A percentile compares a stretch with the other conserved stretches of the same genome.
These are phyloP conservation scores for Ustilago vetiveriae DNA, from an alignment of 1,284 basidiomycete genomes.

Conservation along the genomic window DNA sequence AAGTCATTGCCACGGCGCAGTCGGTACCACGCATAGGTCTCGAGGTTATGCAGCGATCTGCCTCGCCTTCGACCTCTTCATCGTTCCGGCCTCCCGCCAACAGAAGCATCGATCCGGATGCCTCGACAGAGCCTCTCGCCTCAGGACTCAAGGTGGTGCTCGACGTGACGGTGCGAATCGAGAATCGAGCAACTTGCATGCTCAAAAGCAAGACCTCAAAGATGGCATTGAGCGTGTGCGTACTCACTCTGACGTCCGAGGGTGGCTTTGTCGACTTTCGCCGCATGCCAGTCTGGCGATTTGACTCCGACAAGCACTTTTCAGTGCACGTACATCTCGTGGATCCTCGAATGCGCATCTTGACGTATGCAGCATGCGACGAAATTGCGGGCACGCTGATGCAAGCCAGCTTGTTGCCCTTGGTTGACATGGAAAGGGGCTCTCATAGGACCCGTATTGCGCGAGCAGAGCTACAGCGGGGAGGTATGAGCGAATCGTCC, in stretches of 20 bases:
- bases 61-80: slow-evolving; percentile 1
- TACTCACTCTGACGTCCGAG: slow-evolving; percentile 34
- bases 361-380: slow-evolving; percentile 45
- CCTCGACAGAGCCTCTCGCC: background rate
- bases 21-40: slow-evolving; percentile 44
- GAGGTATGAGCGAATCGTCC: slow-evolving; percentile 4
- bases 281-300: slow-evolving; percentile 45
- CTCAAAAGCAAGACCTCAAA: slow-evolving; percentile 41
- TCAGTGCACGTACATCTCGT: slow-evolving; percentile 50
- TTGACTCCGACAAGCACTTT: slow-evolving; percentile 41
- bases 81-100: background rate
- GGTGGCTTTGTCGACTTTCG: slow-evolving; percentile 46
- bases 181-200: slow-evolving; percentile 38
- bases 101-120: background rate
- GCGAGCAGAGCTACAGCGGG: slow-evolving; percentile 12
- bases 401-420: slow-evolving; percentile 34
- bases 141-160: slow-evolving; percentile 17
- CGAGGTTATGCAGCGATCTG: slow-evolving; percentile 34
- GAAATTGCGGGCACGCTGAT: slow-evolving; percentile 42
- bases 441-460: slow-evolving; percentile 23
- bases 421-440: slow-evolving; percentile 21
- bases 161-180: slow-evolving; percentile 28
- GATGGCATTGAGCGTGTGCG: slow-evolving; percentile 34
- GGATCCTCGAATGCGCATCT: slow-evolving; percentile 58
- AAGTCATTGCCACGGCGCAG: slow-evolving; percentile 33